Base-by-base conservation (phyloP, 805 yeast species). In the Peterozyma xylosa region DNA sequence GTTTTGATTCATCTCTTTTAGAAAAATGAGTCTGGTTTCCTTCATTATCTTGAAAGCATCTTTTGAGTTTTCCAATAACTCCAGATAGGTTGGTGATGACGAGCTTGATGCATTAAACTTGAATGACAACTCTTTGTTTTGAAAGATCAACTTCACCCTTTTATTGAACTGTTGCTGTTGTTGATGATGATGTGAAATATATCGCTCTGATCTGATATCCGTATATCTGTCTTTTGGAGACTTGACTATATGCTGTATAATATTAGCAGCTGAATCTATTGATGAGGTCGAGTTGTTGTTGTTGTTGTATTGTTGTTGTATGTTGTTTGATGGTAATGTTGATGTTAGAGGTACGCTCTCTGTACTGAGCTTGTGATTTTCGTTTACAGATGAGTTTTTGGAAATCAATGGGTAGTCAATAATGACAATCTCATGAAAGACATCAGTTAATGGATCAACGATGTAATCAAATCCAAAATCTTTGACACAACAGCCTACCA, bases 401-500 rank as follows among this genome's bases (percentile, higher is more conserved):
- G 77, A 67, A 4, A 78, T 68, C 44, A 83, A 58, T 9, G 93
- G 91, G 54, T 80, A 84, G 48, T 82, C 88, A 37, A 68, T 68
- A 35, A 79, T 56, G 5, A 85, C 68, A 29, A 75, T 62, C 42
- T 74, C 79, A 55, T 80, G 82, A 52, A 83, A 75, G 2, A 85
- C 70, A 50, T 84, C 91, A 48, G 86, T 74, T 27, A 87, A 59
- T 2, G 85, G 81, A 46, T 71, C 71, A 45, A 84, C 63, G n/a
- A 81, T 70, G 2, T 71, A 57, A 53, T 87, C 89, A 57, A 86
- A 86, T 1, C 95, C 95, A 64, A 81, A 86, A 59, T 86, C 95
- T 48, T 78, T 81, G 33, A 83, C 72, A 48, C 87, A 74, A 9
- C 83, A 80, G 2, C 93, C 95, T 16, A 85, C 56, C 21, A 82